Evolutionary conservation across 2,329 filamentous ascomycete genomes (phyloP).

Genomic region (Boeremia lycopersici): DNA sequence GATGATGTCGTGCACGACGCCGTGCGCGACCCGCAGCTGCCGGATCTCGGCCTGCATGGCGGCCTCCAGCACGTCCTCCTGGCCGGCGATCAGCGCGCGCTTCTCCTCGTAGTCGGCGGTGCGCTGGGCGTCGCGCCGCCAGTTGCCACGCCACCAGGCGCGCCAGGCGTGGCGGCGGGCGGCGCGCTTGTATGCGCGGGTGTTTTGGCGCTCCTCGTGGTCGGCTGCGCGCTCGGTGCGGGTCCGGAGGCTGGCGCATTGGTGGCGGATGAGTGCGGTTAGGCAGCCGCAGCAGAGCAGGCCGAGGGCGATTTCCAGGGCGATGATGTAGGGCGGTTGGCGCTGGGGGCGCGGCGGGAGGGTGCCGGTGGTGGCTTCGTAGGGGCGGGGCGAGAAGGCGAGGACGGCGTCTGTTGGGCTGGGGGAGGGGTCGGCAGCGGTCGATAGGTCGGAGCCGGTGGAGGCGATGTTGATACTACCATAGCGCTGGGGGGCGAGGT

Average conservation of each 20-base stretch:
- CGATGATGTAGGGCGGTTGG: constrained; percentile 45
- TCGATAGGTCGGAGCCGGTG: constrained; percentile 1
- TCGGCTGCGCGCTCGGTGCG: constrained; percentile 60
- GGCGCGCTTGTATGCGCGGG: constrained; percentile 59
- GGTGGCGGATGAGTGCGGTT: constrained; percentile 53
- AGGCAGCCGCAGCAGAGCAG: constrained; percentile 53
- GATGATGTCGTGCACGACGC: constrained; percentile 58
- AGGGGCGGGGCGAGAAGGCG: too few species aligned
- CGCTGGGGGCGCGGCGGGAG: constrained; percentile 29
- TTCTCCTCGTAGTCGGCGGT: constrained; percentile 59
- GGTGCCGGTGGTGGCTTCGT: constrained; percentile 17
- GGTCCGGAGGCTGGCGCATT: constrained; percentile 57
- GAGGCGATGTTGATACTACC: constrained; percentile 21
- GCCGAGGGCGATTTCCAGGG: constrained; percentile 52
- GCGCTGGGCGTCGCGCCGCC: constrained; percentile 33
- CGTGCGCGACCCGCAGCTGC: constrained; percentile 58
- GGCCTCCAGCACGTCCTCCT: constrained; percentile 54
- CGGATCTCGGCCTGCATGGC: constrained; percentile 54
- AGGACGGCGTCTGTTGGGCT: constrained; percentile 4
- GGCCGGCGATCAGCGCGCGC: constrained; percentile 53
- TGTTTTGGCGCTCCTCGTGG: constrained; percentile 60
- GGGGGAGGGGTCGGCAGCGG: constrained; percentile 2
- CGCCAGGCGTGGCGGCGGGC: constrained; percentile 58
- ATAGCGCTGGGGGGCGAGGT: constrained; percentile 24
- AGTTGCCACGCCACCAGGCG: constrained; percentile 55